A percentile compares a stretch with the other conserved stretches of the same genome.
These are phyloP conservation scores for Penicillium expansum DNA, from an alignment of 2,329 filamentous ascomycete genomes.

Conservation along the genomic window DNA sequence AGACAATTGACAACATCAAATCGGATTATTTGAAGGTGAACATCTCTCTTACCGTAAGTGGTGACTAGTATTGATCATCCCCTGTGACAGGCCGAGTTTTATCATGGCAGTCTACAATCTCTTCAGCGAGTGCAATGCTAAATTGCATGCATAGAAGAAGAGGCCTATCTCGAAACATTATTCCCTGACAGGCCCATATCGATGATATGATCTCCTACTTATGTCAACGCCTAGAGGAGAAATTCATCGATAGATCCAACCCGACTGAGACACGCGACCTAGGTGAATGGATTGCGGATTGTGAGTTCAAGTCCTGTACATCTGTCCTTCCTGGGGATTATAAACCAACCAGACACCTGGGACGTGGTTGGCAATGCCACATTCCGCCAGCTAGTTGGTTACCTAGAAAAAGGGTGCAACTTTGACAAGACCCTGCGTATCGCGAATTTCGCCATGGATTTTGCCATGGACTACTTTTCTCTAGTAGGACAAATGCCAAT, in stretches of 20 bases:
- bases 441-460: too few species aligned
- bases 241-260: slow-evolving; percentile 31
- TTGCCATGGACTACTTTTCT: too few species aligned
- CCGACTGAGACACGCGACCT: slow-evolving; percentile 34
- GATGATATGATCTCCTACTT: slow-evolving; percentile 33
- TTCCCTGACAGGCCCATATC: slow-evolving; percentile 28
- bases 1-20: too few species aligned
- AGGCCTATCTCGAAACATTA: slow-evolving; percentile 41
- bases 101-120: too few species aligned
- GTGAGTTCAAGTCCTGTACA: slow-evolving; percentile 23
- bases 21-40: too few species aligned
- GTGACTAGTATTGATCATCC: too few species aligned
- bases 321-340: not conserved
- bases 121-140: slow-evolving; percentile 38
- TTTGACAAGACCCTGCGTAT: too few species aligned
- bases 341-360: slow-evolving; percentile 18
- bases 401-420: slow-evolving; percentile 27
- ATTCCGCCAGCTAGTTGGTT: slow-evolving; percentile 29
- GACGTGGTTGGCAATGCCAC: slow-evolving; percentile 28
- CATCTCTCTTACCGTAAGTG: too few species aligned
- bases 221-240: slow-evolving; percentile 32
- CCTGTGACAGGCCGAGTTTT: too few species aligned
- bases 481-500: too few species aligned
- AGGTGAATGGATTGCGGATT: slow-evolving; percentile 44
- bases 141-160: slow-evolving; percentile 37